Percentiles rank a stretch among this genome's conserved stretches.
Evolutionary conservation across 352 stramenopile genomes (phyloP).

Genomic region (Globisporangium nagaii): DNA sequence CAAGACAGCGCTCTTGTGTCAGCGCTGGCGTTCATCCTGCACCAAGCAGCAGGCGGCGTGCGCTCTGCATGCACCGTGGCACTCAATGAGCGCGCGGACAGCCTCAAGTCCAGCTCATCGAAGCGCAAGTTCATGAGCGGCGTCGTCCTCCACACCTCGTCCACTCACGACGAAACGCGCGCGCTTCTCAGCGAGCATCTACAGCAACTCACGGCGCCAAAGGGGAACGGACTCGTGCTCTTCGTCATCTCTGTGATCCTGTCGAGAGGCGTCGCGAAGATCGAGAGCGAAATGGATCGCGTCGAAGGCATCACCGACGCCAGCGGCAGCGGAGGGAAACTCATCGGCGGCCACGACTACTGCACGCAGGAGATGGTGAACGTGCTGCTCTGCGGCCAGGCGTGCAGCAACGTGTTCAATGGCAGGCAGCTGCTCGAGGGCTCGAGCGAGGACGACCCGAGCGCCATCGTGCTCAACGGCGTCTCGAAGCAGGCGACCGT

Average conservation of each 20-base stretch:
- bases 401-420: constrained; percentile 94
- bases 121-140: constrained; percentile 45
- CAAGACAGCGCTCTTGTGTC: constrained; percentile 39
- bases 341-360: constrained; percentile 87
- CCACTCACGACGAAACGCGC: constrained; percentile 26
- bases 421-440: constrained; percentile 78
- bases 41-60: constrained; percentile 33
- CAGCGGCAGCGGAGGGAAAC: constrained; percentile 27
- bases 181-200: constrained; percentile 29
- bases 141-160: constrained; percentile 25
- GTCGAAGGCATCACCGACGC: constrained; percentile 32
- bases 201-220: constrained; percentile 41
- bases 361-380: constrained; percentile 96
- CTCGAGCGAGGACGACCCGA: constrained; percentile 48
- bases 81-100: constrained; percentile 19
- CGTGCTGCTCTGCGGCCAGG: constrained; percentile 90
- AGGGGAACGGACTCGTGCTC: constrained; percentile 64
- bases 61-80: constrained; percentile 26
- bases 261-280: constrained; percentile 44
- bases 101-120: background rate
- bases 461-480: constrained; percentile 61
- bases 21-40: constrained; percentile 61
- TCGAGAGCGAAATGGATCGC: constrained; percentile 85
- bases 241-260: constrained; percentile 68
- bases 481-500: constrained; percentile 46